These are phyloP conservation scores for Raddia guianensis DNA, from an alignment of 176 grass and related monocot species.

Conservation along the genomic window DNA sequence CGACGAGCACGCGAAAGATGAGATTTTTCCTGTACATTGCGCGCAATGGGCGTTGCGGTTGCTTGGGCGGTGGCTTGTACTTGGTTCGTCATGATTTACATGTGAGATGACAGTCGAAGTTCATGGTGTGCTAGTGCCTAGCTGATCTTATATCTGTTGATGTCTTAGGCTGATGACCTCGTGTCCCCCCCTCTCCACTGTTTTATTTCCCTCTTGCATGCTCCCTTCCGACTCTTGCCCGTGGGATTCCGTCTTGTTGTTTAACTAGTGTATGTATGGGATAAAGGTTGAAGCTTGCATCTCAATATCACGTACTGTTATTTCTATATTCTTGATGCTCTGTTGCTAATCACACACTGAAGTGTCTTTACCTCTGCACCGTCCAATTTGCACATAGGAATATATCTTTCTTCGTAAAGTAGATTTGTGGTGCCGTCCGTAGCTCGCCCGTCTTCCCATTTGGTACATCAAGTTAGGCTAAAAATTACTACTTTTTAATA, in stretches of 20 bases:
- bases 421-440: not conserved
- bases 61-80: not conserved
- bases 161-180: constrained; percentile 47
- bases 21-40: not conserved
- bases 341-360: constrained; percentile 19
- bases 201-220: constrained; percentile 22
- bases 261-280: not conserved
- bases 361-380: constrained; percentile 41
- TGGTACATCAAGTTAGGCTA: constrained; percentile 26
- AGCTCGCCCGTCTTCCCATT: not conserved
- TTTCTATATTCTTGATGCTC: constrained; percentile 43
- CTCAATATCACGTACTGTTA: constrained; percentile 30
- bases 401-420: constrained; percentile 38
- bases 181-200: not conserved
- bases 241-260: constrained; percentile 5
- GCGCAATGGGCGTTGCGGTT: not conserved
- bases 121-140: no score
- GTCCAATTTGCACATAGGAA: constrained; percentile 53
- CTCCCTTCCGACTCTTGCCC: not conserved
- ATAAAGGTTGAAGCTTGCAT: constrained; percentile 39
- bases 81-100: not conserved
- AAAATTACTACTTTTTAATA: constrained; percentile 20
- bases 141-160: not conserved
- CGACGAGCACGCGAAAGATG: not conserved
- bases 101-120: no score